Evolutionary conservation across 108 stramenopile species (phyloP).

Genomic region (Bacterosira constricta): DNA sequence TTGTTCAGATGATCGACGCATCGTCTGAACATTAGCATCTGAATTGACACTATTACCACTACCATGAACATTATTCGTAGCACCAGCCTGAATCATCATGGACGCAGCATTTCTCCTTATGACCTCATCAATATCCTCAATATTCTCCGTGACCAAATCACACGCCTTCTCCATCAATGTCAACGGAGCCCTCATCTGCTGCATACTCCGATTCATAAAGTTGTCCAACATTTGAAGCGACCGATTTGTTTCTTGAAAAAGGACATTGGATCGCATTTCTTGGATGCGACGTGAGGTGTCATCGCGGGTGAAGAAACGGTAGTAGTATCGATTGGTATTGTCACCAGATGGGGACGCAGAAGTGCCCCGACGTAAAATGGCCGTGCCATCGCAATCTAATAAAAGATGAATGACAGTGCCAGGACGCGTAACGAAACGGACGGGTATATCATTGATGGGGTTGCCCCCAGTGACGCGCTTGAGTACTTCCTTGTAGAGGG

Average conservation of each 20-base stretch:
- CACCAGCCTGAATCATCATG: background rate
- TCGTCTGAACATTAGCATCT: too few relatives aligned
- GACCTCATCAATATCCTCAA: conserved; percentile 46
- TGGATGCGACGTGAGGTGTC: conserved; percentile 53
- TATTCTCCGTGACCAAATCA: conserved; percentile 37
- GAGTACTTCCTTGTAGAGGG: conserved; percentile 46
- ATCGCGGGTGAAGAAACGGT: conserved; percentile 61
- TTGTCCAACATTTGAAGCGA: conserved; percentile 35
- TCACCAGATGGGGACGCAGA: background rate
- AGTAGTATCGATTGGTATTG: conserved; percentile 11
- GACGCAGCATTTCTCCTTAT: conserved; percentile 15
- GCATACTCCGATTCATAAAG: conserved; percentile 58
- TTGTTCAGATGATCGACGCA: too few relatives aligned
- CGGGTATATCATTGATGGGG: conserved; percentile 51
- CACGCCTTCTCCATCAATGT: conserved; percentile 46
- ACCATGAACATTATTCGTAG: background rate
- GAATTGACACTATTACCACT: too few relatives aligned
- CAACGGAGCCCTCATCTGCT: conserved; percentile 49
- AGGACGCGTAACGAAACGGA: conserved; percentile 48
- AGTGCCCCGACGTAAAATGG: background rate
- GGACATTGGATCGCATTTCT: conserved; percentile 39
- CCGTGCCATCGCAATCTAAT: conserved; percentile 55
- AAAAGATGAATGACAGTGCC: conserved; percentile 49
- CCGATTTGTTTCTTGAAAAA: conserved; percentile 49
- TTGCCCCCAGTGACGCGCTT: conserved; percentile 47